These are phyloP conservation scores for Tolypocladium sp. DNA, from an alignment of 2,329 filamentous ascomycete genomes.

Conservation along the genomic window DNA sequence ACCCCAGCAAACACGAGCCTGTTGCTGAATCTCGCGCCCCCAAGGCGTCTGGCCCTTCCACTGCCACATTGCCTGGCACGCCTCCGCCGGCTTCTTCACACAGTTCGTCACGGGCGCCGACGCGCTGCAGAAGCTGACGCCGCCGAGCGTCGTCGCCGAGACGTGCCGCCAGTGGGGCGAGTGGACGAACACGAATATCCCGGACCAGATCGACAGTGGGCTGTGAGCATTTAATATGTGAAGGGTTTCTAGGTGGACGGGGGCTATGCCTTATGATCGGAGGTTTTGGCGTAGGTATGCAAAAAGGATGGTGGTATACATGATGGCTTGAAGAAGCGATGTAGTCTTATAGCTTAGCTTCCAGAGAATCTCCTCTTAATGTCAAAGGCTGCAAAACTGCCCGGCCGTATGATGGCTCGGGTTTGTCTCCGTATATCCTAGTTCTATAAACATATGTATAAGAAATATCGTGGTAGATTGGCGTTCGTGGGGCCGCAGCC, in stretches of 20 bases:
- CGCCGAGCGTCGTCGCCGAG: slow-evolving; percentile 39
- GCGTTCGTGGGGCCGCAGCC: background rate
- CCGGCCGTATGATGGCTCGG: too few relatives aligned
- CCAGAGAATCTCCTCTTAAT: background rate
- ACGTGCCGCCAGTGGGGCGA: slow-evolving; percentile 44
- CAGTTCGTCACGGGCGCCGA: slow-evolving; percentile 39
- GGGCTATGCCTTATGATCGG: too few relatives aligned
- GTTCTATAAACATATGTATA: background rate
- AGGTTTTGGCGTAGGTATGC: background rate
- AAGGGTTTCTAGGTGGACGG: too few relatives aligned
- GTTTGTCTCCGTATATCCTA: background rate
- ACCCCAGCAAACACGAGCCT: too few relatives aligned
- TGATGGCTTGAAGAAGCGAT: background rate
- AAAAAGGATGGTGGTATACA: background rate
- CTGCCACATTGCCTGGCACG: slow-evolving; percentile 50
- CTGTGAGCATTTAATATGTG: slow-evolving; percentile 19
- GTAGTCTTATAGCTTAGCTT: background rate
- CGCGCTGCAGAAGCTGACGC: slow-evolving; percentile 24
- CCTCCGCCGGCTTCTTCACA: slow-evolving; percentile 40
- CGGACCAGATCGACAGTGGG: slow-evolving; percentile 46
- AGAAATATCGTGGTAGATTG: background rate
- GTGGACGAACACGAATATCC: slow-evolving; percentile 37
- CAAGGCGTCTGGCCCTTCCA: slow-evolving; percentile 42
- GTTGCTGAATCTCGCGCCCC: background rate
- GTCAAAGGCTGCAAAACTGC: background rate